Conservation (phyloP, 2,329 filamentous ascomycete species). For the Neofusicoccum kwambonambiense region DNA sequence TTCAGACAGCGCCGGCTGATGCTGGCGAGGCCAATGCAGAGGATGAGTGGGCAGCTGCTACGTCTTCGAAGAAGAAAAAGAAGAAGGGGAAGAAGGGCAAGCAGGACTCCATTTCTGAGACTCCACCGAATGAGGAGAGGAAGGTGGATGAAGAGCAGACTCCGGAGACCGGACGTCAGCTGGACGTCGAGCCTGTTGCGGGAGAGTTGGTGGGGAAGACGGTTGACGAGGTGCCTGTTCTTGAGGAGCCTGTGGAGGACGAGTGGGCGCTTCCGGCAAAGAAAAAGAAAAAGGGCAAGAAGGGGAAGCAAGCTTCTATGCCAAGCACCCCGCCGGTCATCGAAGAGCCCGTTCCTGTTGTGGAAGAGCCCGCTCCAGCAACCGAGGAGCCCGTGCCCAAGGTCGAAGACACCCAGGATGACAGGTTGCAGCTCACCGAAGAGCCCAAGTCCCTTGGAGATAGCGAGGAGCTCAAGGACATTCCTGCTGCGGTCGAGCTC, state of each 20-base stretch:
- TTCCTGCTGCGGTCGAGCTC: background rate
- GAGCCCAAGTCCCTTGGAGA: background rate
- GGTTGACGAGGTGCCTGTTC: background rate
- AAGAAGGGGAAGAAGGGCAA: conserved; percentile 34
- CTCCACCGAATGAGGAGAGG: background rate
- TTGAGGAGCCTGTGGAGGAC: background rate
- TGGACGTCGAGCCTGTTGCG: background rate
- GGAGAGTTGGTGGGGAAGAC: background rate
- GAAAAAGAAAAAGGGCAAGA: conserved; percentile 28
- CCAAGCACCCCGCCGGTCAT: background rate
- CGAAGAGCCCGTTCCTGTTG: background rate
- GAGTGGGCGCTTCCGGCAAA: conserved; percentile 15
- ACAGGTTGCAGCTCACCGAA: background rate
- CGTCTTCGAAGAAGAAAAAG: background rate
- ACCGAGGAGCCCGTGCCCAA: background rate
- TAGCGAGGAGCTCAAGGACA: background rate
- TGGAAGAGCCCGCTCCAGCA: background rate
- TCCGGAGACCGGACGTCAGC: background rate
- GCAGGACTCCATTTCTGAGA: conserved; percentile 16
- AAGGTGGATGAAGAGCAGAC: background rate
- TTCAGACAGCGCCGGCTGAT: background rate
- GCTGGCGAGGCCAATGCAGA: background rate
- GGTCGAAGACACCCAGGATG: background rate
- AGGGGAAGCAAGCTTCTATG: conserved; percentile 19
- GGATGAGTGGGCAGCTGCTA: background rate